A percentile compares a stretch with the other conserved stretches of the same genome.
phyloP scores from a whole-genome alignment of 306 rosid species.

The Sicyos baderoa region DNA sequence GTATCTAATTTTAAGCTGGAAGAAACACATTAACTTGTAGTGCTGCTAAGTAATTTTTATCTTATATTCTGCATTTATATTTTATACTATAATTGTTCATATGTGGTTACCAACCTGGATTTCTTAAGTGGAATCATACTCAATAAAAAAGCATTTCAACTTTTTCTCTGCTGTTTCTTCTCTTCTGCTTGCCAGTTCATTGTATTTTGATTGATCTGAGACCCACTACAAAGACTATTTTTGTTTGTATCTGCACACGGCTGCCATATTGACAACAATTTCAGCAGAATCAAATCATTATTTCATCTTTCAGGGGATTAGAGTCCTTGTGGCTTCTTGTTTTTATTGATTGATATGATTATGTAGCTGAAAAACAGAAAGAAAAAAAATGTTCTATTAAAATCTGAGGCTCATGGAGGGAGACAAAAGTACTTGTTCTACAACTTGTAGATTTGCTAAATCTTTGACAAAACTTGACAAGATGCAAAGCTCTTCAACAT shows the following conservation, averaged over 20 bases:
- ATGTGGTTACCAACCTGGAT: slow-evolving; percentile 35
- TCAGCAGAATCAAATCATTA: slow-evolving; percentile 17
- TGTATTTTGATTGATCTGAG: slow-evolving; percentile 26
- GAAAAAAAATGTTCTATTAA: not conserved
- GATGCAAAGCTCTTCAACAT: slow-evolving; percentile 8
- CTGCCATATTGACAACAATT: slow-evolving; percentile 22
- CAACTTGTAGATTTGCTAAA: slow-evolving; percentile 6
- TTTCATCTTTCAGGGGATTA: slow-evolving; percentile 11
- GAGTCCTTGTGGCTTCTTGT: not conserved
- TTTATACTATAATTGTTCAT: slow-evolving; percentile 17
- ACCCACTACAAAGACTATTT: slow-evolving; percentile 25
- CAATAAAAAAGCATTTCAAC: slow-evolving; percentile 38
- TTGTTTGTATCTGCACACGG: slow-evolving; percentile 38
- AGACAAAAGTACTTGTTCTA: slow-evolving; percentile 7
- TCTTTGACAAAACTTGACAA: not conserved
- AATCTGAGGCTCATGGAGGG: slow-evolving; percentile 14
- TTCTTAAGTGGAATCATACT: slow-evolving; percentile 46
- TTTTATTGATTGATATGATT: slow-evolving; percentile 14
- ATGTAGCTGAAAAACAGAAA: slow-evolving; percentile 13
- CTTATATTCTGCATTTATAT: not conserved
- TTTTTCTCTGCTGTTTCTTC: slow-evolving; percentile 41
- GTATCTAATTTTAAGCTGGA: slow-evolving; percentile 15
- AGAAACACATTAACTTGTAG: slow-evolving; percentile 11
- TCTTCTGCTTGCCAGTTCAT: slow-evolving; percentile 50
- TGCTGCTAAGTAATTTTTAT: slow-evolving; percentile 15